phyloP scores from a whole-genome alignment of 2,329 filamentous ascomycete species.

The Diaporthe destruens region DNA sequence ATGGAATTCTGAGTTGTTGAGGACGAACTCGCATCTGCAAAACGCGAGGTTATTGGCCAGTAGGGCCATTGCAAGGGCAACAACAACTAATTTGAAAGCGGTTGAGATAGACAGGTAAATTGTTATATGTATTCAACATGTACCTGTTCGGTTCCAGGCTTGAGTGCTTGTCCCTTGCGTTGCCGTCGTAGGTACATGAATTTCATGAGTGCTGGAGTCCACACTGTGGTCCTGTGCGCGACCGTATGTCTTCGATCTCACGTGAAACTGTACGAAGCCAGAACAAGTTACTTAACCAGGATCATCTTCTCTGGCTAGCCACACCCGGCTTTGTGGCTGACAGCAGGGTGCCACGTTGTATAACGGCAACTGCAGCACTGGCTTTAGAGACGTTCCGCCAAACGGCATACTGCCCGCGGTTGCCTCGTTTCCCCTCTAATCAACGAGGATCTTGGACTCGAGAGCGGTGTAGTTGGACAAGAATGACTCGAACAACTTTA shows the following conservation, averaged over 20 bases:
- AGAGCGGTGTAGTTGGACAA: constrained; percentile 86
- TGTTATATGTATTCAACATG: too few relatives aligned
- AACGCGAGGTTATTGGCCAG: not conserved
- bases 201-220: not conserved
- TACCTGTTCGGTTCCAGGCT: not conserved
- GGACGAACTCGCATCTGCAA: not conserved
- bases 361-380: not conserved
- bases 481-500: constrained; percentile 89
- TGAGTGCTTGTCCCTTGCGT: not conserved
- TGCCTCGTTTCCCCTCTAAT: constrained; percentile 60
- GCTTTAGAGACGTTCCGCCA: not conserved
- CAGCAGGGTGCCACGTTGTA: not conserved
- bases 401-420: not conserved
- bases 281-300: not conserved
- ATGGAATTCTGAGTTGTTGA: not conserved
- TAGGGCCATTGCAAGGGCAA: too few relatives aligned
- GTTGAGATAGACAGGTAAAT: not conserved
- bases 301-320: not conserved
- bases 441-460: constrained; percentile 85
- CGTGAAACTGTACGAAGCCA: not conserved
- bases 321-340: not conserved
- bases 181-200: not conserved
- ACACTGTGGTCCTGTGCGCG: not conserved
- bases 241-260: too few relatives aligned
- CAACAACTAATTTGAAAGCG: too few relatives aligned